Base-by-base conservation (phyloP, 164 flowering plant species). In the Euptelea pleiosperma region DNA sequence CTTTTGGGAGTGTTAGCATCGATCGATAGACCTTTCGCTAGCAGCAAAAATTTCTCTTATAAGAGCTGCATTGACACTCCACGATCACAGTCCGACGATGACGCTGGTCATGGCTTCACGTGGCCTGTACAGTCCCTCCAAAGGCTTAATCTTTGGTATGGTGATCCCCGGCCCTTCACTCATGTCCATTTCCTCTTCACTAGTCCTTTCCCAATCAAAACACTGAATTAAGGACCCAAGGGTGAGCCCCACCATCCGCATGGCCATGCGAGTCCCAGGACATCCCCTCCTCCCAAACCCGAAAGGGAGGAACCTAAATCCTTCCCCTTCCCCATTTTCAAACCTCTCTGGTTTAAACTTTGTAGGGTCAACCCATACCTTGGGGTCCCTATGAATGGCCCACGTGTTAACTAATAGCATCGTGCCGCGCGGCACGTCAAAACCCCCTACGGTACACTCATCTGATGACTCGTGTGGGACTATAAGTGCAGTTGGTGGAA, bases 181-280 rank as follows among this genome's bases (percentile, higher is more conserved):
- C 41, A 52, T 52, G 8, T 52, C 57, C 42, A 52, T 10, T 24
- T 21, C 42, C 39, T 34, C 42, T 1, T 1, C n/a, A 19, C 16
- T 29, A 19, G 11, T 24, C n/a, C 42, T 52, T 29, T 52, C 42
- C 57, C 57, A 52, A 8, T 34, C 57, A 19, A 52, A 52, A 8
- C 57, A 52, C 29, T 52, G 55, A 9, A 52, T 26, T 24, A 52
- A 52, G 0, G 40, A 31, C 12, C 55, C 55, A 2, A 52, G 55
- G 1, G 55, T 52, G 25, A 52, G 25, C 25, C 55, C 55, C 16
- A 52, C 40, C 55, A 52, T 52, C 4, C 57, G 41, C 57, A 52
- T 52, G 2, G 57, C 57, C 57, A 35, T 52, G n/a, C 42, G 42
- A 8, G 57, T 52, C 21, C 57, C 57, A 35, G 57, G 57, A 16